Percentiles rank a stretch among this genome's conserved stretches.
Conservation (phyloP, 139 green algal genomes). For the Astrephomene gubernaculifera region DNA sequence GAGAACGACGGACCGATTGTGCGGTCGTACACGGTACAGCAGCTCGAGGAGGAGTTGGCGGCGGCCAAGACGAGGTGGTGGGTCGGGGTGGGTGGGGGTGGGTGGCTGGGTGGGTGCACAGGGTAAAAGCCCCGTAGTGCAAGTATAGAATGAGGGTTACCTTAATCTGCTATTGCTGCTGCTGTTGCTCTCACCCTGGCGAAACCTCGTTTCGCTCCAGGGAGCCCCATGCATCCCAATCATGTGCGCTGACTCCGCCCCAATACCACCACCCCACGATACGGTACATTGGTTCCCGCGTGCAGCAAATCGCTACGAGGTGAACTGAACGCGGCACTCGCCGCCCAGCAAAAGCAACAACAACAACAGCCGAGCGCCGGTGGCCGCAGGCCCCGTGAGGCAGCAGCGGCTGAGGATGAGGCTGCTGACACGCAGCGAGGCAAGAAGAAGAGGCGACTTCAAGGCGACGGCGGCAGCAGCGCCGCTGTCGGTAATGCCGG, state of each 20-base stretch:
- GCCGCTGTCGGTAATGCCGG: neutral
- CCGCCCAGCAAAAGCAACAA: neutral
- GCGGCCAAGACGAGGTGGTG: neutral
- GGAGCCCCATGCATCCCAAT: no score
- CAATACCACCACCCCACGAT: no score
- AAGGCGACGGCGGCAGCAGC: neutral
- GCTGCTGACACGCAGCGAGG: neutral
- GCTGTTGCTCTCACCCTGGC: no score
- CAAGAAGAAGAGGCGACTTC: neutral
- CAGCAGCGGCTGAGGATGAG: neutral
- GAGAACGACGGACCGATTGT: conserved; percentile 37
- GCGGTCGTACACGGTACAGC: neutral
- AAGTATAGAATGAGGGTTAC: no score
- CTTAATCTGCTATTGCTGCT: no score
- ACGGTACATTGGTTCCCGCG: no score
- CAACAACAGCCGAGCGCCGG: no score
- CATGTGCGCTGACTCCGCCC: no score
- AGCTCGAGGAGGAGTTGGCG: conserved; percentile 19
- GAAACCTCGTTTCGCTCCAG: no score
- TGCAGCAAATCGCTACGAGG: no score
- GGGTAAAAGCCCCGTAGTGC: neutral
- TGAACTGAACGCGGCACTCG: no score
- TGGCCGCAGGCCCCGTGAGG: no score
- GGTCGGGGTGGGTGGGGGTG: neutral
- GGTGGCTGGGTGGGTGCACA: neutral